Percentiles rank a stretch among this genome's conserved stretches.
Evolutionary conservation across 2,329 filamentous ascomycete genomes (phyloP).

Genomic region (Aspergillus thermomutatus): DNA sequence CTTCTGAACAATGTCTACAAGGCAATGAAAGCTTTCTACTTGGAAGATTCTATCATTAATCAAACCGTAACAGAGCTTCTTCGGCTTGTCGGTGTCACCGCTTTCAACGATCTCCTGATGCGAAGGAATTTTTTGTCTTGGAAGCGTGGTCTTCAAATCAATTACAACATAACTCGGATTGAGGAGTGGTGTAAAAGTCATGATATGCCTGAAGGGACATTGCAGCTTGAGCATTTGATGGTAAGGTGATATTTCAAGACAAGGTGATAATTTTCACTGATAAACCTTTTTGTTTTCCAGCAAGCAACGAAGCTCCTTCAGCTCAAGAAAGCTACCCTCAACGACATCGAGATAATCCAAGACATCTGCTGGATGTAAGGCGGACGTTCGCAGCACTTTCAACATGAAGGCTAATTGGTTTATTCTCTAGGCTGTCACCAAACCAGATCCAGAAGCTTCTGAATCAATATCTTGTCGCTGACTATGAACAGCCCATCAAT

Average conservation of each 20-base stretch:
- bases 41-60: conserved; percentile 93
- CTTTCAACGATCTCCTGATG: conserved; percentile 98
- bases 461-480: conserved; percentile 96
- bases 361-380: conserved; percentile 99
- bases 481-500: conserved; percentile 99
- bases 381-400: not conserved
- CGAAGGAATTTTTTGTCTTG: conserved; percentile 96
- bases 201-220: conserved; percentile 96
- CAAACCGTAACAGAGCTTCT: conserved; percentile 94
- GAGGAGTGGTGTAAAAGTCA: conserved; percentile 99
- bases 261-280: conserved; percentile 8
- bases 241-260: conserved; percentile 45
- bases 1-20: conserved; percentile 96
- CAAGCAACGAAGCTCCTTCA: conserved; percentile 98
- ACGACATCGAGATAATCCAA: conserved; percentile 99
- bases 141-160: conserved; percentile 99
- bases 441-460: conserved; percentile 99
- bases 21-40: conserved; percentile 97
- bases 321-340: conserved; percentile 96
- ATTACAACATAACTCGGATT: conserved; percentile 99
- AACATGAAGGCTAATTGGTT: conserved; percentile 5
- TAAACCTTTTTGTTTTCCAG: conserved; percentile 38
- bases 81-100: conserved; percentile 89
- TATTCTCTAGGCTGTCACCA: conserved; percentile 71
- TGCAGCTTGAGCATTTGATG: conserved; percentile 98